phyloP scores from a whole-genome alignment of 768 basidiomycete species.

The Mycena capillaripes region DNA sequence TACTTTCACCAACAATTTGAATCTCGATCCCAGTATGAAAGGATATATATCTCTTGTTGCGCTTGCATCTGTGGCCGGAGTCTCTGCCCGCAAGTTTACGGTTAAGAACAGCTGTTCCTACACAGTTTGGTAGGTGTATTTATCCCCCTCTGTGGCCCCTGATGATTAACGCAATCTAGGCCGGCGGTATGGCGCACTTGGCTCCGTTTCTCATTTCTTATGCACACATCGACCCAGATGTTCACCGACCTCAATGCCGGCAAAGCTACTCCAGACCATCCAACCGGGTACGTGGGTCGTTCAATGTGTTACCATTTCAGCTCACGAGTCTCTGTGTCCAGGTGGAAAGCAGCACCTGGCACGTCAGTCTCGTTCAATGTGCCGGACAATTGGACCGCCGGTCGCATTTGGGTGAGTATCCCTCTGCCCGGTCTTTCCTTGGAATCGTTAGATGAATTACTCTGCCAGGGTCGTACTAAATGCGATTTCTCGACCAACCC shows the following conservation, averaged over 20 bases:
- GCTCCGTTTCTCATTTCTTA: not conserved
- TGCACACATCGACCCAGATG: conserved; percentile 27
- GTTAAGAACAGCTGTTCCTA: conserved; percentile 60
- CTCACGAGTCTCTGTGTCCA: not conserved
- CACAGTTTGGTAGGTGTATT: conserved; percentile 56
- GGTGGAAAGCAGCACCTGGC: conserved; percentile 41
- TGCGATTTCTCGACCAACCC: conserved; percentile 59
- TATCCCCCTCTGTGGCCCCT: not conserved
- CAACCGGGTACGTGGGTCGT: conserved; percentile 43
- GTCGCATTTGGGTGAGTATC: conserved; percentile 61
- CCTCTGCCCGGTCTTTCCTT: not conserved
- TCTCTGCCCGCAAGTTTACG: conserved; percentile 51
- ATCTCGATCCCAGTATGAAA: conserved; percentile 11
- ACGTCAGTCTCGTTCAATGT: conserved; percentile 53
- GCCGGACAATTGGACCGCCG: conserved; percentile 63
- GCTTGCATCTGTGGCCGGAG: conserved; percentile 35
- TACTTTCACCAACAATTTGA: no score
- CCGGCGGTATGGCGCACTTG: conserved; percentile 27
- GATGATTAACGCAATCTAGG: no score
- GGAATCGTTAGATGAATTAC: not conserved
- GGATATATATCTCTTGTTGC: conserved; percentile 17
- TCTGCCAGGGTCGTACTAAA: conserved; percentile 52
- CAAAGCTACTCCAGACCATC: conserved; percentile 47
- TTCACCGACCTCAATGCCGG: conserved; percentile 57
- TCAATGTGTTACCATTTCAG: no score